Evolutionary conservation across 768 basidiomycete species (phyloP).

Genomic region (Leccinellum albellum): DNA sequence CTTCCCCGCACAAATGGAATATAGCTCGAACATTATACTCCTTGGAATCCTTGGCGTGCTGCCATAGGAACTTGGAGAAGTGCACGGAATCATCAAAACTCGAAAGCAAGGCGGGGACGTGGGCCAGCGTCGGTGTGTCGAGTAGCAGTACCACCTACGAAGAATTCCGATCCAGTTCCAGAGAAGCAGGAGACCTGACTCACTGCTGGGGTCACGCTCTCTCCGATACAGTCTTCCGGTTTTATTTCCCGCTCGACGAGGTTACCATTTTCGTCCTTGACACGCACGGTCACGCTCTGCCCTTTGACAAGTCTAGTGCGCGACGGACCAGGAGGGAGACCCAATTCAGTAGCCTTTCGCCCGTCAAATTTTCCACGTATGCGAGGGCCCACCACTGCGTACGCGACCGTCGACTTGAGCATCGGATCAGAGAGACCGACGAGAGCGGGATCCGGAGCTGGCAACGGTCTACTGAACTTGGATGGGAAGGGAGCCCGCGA

Average conservation of each 20-base stretch:
- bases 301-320: slow-evolving; percentile 65
- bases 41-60: slow-evolving; percentile 35
- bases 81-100: slow-evolving; percentile 45
- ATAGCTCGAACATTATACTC: slow-evolving; percentile 46
- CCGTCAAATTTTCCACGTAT: slow-evolving; percentile 71
- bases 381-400: slow-evolving; percentile 50
- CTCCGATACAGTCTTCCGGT: slow-evolving; percentile 59
- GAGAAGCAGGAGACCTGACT: slow-evolving; percentile 7
- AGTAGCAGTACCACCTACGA: slow-evolving; percentile 60
- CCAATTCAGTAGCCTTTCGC: slow-evolving; percentile 56
- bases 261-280: slow-evolving; percentile 43
- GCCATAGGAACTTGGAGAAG: slow-evolving; percentile 48
- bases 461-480: slow-evolving; percentile 17
- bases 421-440: slow-evolving; percentile 14
- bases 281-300: slow-evolving; percentile 53
- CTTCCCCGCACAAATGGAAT: slow-evolving; percentile 70
- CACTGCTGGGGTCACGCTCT: slow-evolving; percentile 49
- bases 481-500: slow-evolving; percentile 15
- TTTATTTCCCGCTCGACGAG: slow-evolving; percentile 45
- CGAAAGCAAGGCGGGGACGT: slow-evolving; percentile 50
- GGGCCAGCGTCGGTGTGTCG: slow-evolving; percentile 61
- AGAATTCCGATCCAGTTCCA: background rate
- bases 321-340: slow-evolving; percentile 56
- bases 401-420: slow-evolving; percentile 42
- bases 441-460: slow-evolving; percentile 18